Evolutionary conservation across 148 eudicot genomes (phyloP).

Genomic region (Silene latifolia): DNA sequence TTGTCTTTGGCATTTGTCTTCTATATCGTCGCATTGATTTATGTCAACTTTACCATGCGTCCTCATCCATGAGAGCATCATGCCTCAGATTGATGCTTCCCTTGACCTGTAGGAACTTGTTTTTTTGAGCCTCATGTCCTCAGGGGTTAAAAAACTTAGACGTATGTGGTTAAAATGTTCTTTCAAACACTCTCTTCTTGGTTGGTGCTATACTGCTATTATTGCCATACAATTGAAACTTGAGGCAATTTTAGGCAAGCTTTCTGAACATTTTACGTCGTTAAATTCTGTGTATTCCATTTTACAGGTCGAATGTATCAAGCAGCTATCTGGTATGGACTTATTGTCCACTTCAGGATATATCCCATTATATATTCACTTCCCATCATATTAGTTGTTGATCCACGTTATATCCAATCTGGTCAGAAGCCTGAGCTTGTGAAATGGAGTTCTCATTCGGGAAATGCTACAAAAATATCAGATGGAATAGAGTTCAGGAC

Average conservation of each 20-base stretch:
- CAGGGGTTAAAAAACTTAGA: neutral
- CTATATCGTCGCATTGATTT: neutral
- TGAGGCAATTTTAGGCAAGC: neutral
- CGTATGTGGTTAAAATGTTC: neutral
- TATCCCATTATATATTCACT: slow-evolving; percentile 91
- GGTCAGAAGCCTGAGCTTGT: slow-evolving; percentile 56
- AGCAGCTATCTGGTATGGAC: slow-evolving; percentile 95
- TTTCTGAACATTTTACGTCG: neutral
- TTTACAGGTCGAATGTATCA: slow-evolving; percentile 54
- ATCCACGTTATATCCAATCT: slow-evolving; percentile 51
- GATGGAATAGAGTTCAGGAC: slow-evolving; percentile 22
- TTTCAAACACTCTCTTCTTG: neutral
- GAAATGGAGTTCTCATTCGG: slow-evolving; percentile 47
- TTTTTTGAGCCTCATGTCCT: neutral
- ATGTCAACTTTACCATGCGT: neutral
- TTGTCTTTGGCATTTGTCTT: neutral
- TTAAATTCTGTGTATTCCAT: neutral
- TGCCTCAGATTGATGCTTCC: neutral
- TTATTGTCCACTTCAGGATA: slow-evolving; percentile 88
- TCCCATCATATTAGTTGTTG: slow-evolving; percentile 68
- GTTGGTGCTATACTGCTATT: neutral
- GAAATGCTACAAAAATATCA: slow-evolving; percentile 23
- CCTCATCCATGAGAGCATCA: neutral
- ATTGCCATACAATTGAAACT: neutral
- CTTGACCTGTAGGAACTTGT: no score